Evolutionary conservation across 495 filamentous ascomycete species (phyloP).

Genomic region (Neurospora intermedia): DNA sequence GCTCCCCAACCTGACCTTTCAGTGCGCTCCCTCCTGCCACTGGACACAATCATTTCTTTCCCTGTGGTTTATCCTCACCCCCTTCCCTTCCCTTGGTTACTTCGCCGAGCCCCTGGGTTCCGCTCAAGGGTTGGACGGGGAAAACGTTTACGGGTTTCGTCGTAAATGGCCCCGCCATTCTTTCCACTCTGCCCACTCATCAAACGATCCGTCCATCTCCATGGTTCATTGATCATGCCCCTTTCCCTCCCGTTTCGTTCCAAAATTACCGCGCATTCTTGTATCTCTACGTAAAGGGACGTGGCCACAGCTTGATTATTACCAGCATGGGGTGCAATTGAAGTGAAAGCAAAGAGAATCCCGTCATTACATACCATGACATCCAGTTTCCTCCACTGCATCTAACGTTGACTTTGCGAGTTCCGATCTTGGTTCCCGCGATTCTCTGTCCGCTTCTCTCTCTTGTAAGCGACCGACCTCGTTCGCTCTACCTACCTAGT

Average conservation of each 20-base stretch:
- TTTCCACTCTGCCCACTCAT: background rate
- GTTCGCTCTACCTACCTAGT: background rate
- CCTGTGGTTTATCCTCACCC: background rate
- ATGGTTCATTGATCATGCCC: background rate
- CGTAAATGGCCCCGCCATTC: background rate
- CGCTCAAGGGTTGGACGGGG: background rate
- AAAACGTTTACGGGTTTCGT: background rate
- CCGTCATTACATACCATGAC: background rate
- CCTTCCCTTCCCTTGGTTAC: background rate
- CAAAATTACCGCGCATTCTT: background rate
- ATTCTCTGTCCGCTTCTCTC: background rate
- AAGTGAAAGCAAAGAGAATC: background rate
- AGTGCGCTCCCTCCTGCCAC: background rate
- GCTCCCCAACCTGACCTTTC: background rate
- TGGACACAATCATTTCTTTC: background rate
- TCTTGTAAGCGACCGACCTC: background rate
- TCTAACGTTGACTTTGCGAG: background rate
- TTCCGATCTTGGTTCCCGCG: background rate
- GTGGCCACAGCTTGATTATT: background rate
- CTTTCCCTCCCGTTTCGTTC: background rate
- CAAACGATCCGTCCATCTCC: background rate
- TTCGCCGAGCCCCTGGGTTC: background rate
- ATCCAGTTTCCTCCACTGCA: background rate
- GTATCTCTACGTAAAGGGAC: background rate
- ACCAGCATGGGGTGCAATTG: background rate